Percentiles rank a stretch among this genome's conserved stretches.
phyloP scores from a whole-genome alignment of 2,329 filamentous ascomycete species.

The Aspergillus caelatus region DNA sequence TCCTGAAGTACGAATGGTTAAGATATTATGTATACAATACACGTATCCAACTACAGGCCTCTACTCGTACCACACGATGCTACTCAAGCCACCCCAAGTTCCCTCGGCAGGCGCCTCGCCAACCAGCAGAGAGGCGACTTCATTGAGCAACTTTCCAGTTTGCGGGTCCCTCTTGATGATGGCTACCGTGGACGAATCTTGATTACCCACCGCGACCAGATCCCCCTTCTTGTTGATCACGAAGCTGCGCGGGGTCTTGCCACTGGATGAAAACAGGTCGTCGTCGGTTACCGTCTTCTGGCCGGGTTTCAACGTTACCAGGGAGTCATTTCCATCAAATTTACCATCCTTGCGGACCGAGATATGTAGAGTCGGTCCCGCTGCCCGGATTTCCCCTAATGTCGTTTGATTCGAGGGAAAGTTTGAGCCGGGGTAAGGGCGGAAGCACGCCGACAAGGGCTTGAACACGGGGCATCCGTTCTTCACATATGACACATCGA shows the following conservation, averaged over 20 bases:
- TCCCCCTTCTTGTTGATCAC: conserved; percentile 66
- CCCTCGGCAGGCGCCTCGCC: conserved; percentile 32
- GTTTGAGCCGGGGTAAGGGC: conserved; percentile 28
- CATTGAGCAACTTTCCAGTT: conserved; percentile 60
- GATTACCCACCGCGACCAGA: conserved; percentile 67
- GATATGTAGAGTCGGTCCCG: conserved; percentile 31
- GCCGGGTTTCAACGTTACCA: conserved; percentile 28
- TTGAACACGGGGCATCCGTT: conserved; percentile 31
- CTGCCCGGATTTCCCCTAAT: conserved; percentile 30
- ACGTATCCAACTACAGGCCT: not conserved
- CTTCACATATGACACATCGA: conserved; percentile 35
- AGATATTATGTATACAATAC: not conserved
- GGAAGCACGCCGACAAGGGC: conserved; percentile 23
- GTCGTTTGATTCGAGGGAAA: conserved; percentile 30
- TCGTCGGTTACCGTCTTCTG: conserved; percentile 62
- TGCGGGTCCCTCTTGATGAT: conserved; percentile 62
- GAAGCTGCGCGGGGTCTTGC: conserved; percentile 68
- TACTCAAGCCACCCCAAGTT: conserved; percentile 35
- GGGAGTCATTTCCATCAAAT: conserved; percentile 33
- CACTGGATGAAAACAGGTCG: conserved; percentile 65
- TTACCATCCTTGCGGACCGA: conserved; percentile 36
- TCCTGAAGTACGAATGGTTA: not conserved
- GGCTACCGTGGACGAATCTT: conserved; percentile 62
- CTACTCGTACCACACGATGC: conserved; percentile 39
- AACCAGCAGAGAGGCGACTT: conserved; percentile 34